Conservation (phyloP, 2,329 filamentous ascomycete species). For the Cryphonectria parasitica region DNA sequence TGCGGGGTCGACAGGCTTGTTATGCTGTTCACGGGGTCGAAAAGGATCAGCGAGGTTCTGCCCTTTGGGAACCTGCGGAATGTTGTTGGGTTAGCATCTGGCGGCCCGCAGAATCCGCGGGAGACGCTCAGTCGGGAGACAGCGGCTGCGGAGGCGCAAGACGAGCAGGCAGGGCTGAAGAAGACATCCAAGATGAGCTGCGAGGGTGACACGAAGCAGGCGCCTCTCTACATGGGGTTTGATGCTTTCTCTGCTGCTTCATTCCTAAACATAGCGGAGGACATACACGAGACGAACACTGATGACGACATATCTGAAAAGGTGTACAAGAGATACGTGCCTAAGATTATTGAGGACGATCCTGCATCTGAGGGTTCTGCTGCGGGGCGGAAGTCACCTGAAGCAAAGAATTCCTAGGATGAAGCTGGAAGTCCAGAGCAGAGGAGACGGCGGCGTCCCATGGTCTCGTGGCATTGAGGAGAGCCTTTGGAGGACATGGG, state of each 20-base stretch:
- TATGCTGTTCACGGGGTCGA: conserved; percentile 83
- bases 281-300: background rate
- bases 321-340: conserved; percentile 5
- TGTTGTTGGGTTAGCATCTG: conserved; percentile 57
- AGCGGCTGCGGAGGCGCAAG: background rate
- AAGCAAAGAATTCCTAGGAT: background rate
- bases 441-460: background rate
- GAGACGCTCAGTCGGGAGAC: background rate
- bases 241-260: conserved; percentile 10
- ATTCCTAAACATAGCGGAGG: background rate
- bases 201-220: background rate
- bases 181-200: background rate
- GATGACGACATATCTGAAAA: background rate
- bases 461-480: background rate
- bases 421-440: too few species aligned
- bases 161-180: background rate
- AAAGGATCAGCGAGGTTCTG: conserved; percentile 82
- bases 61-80: conserved; percentile 84
- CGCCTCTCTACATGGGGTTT: background rate
- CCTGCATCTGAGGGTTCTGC: background rate
- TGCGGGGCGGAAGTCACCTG: background rate
- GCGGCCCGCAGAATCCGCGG: conserved; percentile 19
- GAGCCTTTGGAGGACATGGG: background rate
- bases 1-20: conserved; percentile 88
- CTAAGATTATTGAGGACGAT: conserved; percentile 9